Conservation (phyloP, 2,329 filamentous ascomycete species). For the Hymenoscyphus albidus region DNA sequence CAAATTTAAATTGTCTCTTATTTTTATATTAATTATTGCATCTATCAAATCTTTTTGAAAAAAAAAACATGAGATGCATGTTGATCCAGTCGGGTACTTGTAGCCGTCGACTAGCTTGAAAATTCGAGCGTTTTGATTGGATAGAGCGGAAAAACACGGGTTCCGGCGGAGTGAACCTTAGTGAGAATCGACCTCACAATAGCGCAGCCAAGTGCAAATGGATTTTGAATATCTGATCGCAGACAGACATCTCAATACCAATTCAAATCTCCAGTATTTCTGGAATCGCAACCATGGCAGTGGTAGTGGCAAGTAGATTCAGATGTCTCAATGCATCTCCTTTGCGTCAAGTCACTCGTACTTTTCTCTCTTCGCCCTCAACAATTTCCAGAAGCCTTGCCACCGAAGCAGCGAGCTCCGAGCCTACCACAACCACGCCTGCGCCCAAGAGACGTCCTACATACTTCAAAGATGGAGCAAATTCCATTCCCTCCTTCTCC, state of each 20-base stretch:
- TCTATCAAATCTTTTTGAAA: too few species aligned
- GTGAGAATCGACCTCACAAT: neutral
- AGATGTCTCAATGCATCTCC: constrained; percentile 31
- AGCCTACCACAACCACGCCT: constrained; percentile 19
- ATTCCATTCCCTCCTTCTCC: constrained; percentile 50
- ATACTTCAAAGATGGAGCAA: constrained; percentile 37
- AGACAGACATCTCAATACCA: neutral
- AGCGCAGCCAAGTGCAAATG: neutral
- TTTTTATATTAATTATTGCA: too few species aligned
- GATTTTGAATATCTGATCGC: neutral
- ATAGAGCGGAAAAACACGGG: neutral
- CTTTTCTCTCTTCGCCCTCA: constrained; percentile 20
- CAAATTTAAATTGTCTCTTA: too few species aligned
- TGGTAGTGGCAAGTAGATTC: constrained; percentile 28
- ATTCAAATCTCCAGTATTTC: neutral
- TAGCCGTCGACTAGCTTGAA: neutral
- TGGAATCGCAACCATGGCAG: constrained; percentile 24
- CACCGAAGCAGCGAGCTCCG: constrained; percentile 25
- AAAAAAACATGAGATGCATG: too few species aligned
- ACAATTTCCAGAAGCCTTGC: constrained; percentile 27
- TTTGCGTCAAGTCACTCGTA: constrained; percentile 24
- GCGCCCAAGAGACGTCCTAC: constrained; percentile 31
- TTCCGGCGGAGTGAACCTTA: neutral
- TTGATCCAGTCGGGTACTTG: too few species aligned
- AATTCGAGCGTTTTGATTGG: neutral